Base-by-base conservation (phyloP, 108 stramenopile species). In the Hondaea fermentalgiana region DNA sequence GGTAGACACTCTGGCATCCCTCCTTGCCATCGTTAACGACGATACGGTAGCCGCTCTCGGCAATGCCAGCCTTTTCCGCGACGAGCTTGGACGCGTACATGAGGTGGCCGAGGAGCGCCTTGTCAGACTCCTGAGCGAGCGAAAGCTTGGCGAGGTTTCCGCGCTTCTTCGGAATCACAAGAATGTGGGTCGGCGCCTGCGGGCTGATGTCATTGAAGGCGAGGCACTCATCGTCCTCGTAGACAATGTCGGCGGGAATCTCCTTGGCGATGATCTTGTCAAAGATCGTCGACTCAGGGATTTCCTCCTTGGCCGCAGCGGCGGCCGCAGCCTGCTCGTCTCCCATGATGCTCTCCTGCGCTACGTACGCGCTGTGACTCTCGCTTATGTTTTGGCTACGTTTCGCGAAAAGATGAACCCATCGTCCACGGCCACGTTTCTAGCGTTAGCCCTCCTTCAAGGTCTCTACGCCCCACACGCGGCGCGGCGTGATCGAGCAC, bases 141-240 rank as follows among this genome's bases (percentile, higher is more conserved):
- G 93, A 93, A 19, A 99, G 91, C 90, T 95, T 95, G 3, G 96
- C 95, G 87, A 99, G 93, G 21, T 97, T 98, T 88, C 97, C 96
- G 8, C 97, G 94, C 55, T 96, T 83, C 93, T 99, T 99, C 64
- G 99, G 99, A 90, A 99, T 99, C 49, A 98, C 96, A 76, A 99
- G 76, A 88, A 98, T 95, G 90, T 99, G 99, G 5, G 94, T 92
- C 4, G 97, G 97, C 49, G 97, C 98, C 88, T 96, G 94, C 10
- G 97, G 97, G 88, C 91, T 96, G 60, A 98, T 96, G 92, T 99
- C 99, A 51, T 94, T 93, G 93, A 99, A 99, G 53, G 98, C 98
- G 59, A 96, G 88, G 87, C 94, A 94, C 58, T 57, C 57, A 43
- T 98, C 97, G 88, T 99, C 98, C 58, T 98, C 97, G 94, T 97